Evolutionary conservation across 2,329 filamentous ascomycete genomes (phyloP).

Genomic region (Nothophoma quercina): DNA sequence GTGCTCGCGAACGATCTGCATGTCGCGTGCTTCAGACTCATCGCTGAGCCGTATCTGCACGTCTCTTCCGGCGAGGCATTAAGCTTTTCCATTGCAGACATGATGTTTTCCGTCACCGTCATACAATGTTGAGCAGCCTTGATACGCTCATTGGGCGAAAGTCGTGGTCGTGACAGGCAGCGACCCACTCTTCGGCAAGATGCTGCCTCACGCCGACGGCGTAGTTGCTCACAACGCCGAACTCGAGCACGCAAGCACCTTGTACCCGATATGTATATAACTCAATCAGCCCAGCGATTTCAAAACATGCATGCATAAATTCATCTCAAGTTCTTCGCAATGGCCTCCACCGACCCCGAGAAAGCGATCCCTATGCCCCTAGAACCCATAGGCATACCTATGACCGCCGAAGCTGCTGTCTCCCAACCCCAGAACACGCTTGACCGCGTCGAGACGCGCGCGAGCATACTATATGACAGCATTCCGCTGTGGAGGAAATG

Average conservation of each 20-base stretch:
- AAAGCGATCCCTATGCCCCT: neutral
- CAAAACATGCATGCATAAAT: neutral
- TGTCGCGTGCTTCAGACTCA: neutral
- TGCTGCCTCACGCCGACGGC: conserved; percentile 7
- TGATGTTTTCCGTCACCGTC: neutral
- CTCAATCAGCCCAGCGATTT: neutral
- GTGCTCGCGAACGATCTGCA: neutral
- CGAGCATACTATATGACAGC: conserved; percentile 8
- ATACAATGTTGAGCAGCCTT: neutral
- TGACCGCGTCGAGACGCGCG: conserved; percentile 9
- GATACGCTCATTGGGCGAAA: neutral
- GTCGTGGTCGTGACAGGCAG: neutral
- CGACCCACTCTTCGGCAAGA: conserved; percentile 15
- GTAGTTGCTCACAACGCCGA: conserved; percentile 2
- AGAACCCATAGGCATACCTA: neutral
- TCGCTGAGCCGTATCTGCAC: neutral
- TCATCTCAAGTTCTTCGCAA: neutral
- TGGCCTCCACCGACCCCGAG: neutral
- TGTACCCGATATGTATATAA: neutral
- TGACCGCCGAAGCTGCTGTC: neutral
- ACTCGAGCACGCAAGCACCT: neutral
- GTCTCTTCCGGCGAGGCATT: neutral
- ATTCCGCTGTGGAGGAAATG: conserved; percentile 41
- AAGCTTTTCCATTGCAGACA: neutral
- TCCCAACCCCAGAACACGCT: conserved; percentile 2